These are phyloP conservation scores for Blastobotrys mokoenaii DNA, from an alignment of 805 yeast species.

Conservation along the genomic window DNA sequence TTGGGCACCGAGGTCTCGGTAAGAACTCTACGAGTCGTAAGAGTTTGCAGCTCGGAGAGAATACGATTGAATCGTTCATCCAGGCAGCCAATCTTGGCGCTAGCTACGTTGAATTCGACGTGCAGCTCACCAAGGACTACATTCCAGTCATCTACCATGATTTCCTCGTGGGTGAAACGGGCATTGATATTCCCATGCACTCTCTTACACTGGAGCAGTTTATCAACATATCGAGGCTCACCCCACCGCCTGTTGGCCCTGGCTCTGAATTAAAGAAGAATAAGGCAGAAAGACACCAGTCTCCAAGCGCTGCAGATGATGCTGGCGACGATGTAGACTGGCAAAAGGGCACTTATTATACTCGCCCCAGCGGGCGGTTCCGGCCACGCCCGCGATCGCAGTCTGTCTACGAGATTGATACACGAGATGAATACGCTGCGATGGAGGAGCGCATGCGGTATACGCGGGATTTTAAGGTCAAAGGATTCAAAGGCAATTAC, in stretches of 20 bases:
- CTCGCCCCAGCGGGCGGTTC: slow-evolving; percentile 1
- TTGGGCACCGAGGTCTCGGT: slow-evolving; percentile 94
- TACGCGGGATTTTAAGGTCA: slow-evolving; percentile 80
- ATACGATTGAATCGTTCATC: slow-evolving; percentile 88
- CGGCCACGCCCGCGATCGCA: slow-evolving; percentile 32
- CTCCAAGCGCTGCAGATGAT: neutral
- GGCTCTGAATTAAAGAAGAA: neutral
- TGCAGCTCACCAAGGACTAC: slow-evolving; percentile 83
- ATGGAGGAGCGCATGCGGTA: slow-evolving; percentile 61
- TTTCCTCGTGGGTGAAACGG: slow-evolving; percentile 88
- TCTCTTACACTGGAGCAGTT: slow-evolving; percentile 84
- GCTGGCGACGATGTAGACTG: neutral
- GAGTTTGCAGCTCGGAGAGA: slow-evolving; percentile 88
- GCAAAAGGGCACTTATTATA: neutral
- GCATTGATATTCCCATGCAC: slow-evolving; percentile 95
- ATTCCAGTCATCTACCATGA: slow-evolving; percentile 94
- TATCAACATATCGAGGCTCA: slow-evolving; percentile 9
- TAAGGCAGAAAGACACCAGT: neutral
- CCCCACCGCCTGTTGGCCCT: too few relatives aligned
- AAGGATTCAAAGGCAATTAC: slow-evolving; percentile 87
- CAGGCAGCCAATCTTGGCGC: slow-evolving; percentile 97
- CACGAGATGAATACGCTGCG: slow-evolving; percentile 15
- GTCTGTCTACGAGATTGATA: slow-evolving; percentile 30
- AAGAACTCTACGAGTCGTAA: slow-evolving; percentile 65
- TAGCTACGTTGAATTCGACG: slow-evolving; percentile 93